Evolutionary conservation across 106 monocot species (phyloP), one percentile per base, ranked within the genome.

Genomic region (Dendrobium catenatum): DNA sequence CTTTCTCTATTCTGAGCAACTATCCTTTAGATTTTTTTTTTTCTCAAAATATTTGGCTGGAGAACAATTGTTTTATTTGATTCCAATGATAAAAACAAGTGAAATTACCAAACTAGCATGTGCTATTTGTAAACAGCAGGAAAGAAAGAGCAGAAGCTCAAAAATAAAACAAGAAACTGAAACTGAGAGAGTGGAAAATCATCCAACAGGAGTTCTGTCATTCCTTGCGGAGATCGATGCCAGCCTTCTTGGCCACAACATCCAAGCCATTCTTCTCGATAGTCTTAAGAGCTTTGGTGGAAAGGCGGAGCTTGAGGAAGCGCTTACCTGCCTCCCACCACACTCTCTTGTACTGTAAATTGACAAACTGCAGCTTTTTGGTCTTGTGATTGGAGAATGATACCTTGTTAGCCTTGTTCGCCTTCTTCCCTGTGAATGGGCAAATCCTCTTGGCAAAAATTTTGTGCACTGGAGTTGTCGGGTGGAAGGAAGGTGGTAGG

Each of bases 261-360:
- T 98, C 97, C 31, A 98, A 81, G 33, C 97, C 97, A 46, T 97
- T 94, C 90, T 97, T 97, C 83, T 97, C 97, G 29, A 94, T 97
- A 76, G 94, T 97, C 75, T 92, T 92, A 29, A 97, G 81, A 6
- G 97, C 97, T 40, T 94, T 89, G 55, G 94, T 94, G 51, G 51
- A 51, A 2, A 15, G 51, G 51, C 51, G 89, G 42, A 97, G 92
- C 84, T 97, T 97, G 75, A 97, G 75, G 86, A 11, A 97, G 9
- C 90, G 82, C 75, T 97, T 94, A 3, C 97, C 97, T 0, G 92
- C 94, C 79, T 94, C 94, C 97, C 94, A 97, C 97, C 97, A 97
- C 20, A 97, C 79, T 83, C 86, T 90, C 89, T 97, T 97, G 97
- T 91, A 93, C 84, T 97, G 97, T 70, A 97, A 72, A 48, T 97